Conservation (phyloP, 441 rosid genomes). For the Lagerstroemia fauriei region DNA sequence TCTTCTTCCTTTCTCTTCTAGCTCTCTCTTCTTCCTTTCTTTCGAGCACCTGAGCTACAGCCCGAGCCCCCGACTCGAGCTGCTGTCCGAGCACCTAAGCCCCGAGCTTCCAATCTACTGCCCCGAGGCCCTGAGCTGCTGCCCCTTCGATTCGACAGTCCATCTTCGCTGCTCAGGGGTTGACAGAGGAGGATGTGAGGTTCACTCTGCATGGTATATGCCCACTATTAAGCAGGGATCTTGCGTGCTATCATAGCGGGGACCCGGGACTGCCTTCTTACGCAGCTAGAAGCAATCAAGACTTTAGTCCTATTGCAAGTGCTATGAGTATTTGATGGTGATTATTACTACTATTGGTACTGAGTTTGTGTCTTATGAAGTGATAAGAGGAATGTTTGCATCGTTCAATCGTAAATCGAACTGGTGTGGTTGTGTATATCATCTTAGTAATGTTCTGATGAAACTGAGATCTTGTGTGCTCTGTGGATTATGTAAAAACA, state of each 20-base stretch:
- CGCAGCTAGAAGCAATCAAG: slow-evolving; percentile 38
- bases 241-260: slow-evolving; percentile 38
- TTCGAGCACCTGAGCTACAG: too few species aligned
- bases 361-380: background rate
- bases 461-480: too few species aligned
- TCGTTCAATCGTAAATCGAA: background rate
- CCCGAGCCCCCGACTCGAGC: too few species aligned
- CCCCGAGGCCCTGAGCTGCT: too few species aligned
- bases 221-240: slow-evolving; percentile 33
- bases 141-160: background rate
- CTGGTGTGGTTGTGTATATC: too few species aligned
- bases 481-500: too few species aligned
- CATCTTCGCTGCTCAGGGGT: slow-evolving; percentile 27
- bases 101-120: too few species aligned
- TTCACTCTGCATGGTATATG: slow-evolving; percentile 25
- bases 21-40: too few species aligned
- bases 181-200: slow-evolving; percentile 25
- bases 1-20: too few species aligned
- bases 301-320: slow-evolving; percentile 13
- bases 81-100: too few species aligned
- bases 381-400: background rate
- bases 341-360: background rate
- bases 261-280: slow-evolving; percentile 56
- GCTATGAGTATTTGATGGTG: background rate
- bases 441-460: too few species aligned